phyloP scores from a whole-genome alignment of 768 basidiomycete species.

The Hericium erinaceus region DNA sequence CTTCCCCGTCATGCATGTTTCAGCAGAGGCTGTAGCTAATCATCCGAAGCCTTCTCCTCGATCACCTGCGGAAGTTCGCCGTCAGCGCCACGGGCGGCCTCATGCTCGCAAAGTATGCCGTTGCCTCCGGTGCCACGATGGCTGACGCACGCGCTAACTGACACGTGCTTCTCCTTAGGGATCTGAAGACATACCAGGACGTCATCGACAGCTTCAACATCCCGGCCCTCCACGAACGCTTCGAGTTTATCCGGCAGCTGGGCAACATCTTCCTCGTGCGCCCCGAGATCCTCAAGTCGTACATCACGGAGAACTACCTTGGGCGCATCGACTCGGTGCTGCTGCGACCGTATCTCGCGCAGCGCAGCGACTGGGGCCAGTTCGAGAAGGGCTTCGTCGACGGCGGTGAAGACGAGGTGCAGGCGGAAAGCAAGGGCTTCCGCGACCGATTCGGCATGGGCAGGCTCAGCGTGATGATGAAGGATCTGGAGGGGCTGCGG shows the following conservation, averaged over 20 bases:
- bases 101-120: constrained; percentile 88
- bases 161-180: constrained; percentile 37
- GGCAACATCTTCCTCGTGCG: constrained; percentile 96
- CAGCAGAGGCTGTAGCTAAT: background rate
- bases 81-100: constrained; percentile 95
- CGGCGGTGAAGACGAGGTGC: constrained; percentile 28
- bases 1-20: background rate
- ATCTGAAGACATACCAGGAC: constrained; percentile 95
- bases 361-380: constrained; percentile 85
- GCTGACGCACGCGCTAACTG: background rate
- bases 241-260: constrained; percentile 95
- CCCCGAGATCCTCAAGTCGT: constrained; percentile 90
- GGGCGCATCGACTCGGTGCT: constrained; percentile 83
- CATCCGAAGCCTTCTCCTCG: constrained; percentile 64
- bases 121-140: background rate
- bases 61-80: constrained; percentile 92
- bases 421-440: constrained; percentile 41
- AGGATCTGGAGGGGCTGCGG: constrained; percentile 68
- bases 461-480: constrained; percentile 78
- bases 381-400: constrained; percentile 79
- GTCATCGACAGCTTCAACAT: constrained; percentile 74
- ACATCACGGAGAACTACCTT: constrained; percentile 90
- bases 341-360: constrained; percentile 82
- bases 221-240: constrained; percentile 82
- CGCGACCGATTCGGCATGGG: constrained; percentile 56